Conservation (phyloP, 148 eudicot genomes). For the Gaultheria prostrata region DNA sequence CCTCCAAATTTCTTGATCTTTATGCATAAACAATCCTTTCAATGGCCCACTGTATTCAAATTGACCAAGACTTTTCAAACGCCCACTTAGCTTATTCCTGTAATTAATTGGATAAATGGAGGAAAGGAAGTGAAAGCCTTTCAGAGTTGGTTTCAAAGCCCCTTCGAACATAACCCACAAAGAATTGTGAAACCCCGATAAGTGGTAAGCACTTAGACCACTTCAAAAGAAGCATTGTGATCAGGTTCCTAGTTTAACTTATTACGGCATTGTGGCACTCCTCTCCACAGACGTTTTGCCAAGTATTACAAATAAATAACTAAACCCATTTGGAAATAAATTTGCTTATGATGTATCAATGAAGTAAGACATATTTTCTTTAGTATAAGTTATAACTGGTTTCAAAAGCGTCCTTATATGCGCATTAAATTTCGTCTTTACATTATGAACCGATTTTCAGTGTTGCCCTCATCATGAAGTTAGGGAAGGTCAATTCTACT, state of each 20-base stretch:
- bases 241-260: neutral
- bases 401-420: neutral
- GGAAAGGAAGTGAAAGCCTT: neutral
- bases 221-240: neutral
- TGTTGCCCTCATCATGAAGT: neutral
- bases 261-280: neutral
- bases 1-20: neutral
- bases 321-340: neutral
- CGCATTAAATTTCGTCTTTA: neutral
- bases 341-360: neutral
- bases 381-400: neutral
- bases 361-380: neutral
- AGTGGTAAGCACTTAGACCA: neutral
- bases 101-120: neutral
- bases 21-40: neutral
- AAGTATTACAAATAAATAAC: neutral
- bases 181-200: neutral
- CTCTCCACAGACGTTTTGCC: neutral
- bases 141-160: neutral
- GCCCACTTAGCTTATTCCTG: neutral
- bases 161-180: neutral
- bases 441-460: neutral
- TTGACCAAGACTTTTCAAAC: neutral
- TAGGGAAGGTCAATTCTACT: neutral
- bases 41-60: neutral